A percentile compares a stretch with the other conserved stretches of the same genome.
phyloP scores from a whole-genome alignment of 2,329 filamentous ascomycete genomes.

The Penicillium sp. region DNA sequence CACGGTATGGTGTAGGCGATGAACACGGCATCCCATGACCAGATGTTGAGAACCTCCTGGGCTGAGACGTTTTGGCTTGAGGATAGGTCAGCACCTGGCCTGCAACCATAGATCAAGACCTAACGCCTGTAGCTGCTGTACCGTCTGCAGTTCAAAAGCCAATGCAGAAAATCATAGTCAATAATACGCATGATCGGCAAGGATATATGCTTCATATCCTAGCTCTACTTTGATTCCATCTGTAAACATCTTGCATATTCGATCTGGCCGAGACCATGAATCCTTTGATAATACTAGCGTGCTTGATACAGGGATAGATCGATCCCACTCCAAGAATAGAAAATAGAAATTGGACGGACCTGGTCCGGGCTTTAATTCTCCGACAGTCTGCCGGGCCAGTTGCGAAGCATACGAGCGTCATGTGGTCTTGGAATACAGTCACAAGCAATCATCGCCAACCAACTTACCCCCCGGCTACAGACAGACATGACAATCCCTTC shows the following conservation, averaged over 20 bases:
- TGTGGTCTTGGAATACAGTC: conserved; percentile 15
- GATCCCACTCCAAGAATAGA: background rate
- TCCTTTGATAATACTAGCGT: background rate
- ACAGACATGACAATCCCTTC: background rate
- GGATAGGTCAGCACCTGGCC: background rate
- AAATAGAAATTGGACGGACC: conserved; percentile 3
- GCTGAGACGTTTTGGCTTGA: background rate
- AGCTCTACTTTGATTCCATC: background rate
- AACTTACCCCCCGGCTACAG: background rate
- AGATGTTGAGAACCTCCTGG: background rate
- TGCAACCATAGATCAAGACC: background rate
- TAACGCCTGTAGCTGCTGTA: conserved; percentile 12
- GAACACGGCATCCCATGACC: background rate
- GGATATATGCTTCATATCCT: conserved; percentile 2
- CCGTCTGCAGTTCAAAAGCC: conserved; percentile 12
- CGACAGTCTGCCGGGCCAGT: conserved; percentile 16
- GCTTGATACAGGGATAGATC: background rate
- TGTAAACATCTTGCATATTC: background rate
- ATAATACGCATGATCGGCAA: conserved; percentile 3
- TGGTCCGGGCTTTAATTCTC: conserved; percentile 19
- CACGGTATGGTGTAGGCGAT: background rate
- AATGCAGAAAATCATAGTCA: conserved; percentile 13
- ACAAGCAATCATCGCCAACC: conserved; percentile 2
- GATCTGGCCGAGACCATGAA: background rate
- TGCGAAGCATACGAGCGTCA: conserved; percentile 19